Percentiles rank a stretch among this genome's conserved stretches.
Evolutionary conservation across 1,284 basidiomycete species (phyloP).

Genomic region (Irpex sp.): DNA sequence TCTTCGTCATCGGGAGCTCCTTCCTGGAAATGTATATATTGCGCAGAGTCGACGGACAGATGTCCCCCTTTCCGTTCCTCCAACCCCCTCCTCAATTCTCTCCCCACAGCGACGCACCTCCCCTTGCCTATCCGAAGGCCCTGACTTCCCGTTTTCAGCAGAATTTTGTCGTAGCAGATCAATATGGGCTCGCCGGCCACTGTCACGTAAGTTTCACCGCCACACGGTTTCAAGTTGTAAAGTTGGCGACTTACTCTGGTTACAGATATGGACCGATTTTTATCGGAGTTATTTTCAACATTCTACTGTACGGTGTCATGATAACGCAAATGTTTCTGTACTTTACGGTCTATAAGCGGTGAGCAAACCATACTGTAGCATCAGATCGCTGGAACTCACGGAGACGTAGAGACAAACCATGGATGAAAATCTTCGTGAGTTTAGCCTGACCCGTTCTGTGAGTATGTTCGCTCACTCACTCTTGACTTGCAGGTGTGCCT

Average conservation of each 20-base stretch:
- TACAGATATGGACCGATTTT: conserved; percentile 38
- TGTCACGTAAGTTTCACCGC: conserved; percentile 19
- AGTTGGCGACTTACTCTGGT: neutral
- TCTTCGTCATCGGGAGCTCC: too few relatives aligned
- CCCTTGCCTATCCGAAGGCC: neutral
- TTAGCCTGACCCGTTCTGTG: neutral
- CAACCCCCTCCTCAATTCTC: neutral
- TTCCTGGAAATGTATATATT: too few relatives aligned
- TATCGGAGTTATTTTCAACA: conserved; percentile 36
- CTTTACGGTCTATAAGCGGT: conserved; percentile 37
- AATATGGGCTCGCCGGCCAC: conserved; percentile 23
- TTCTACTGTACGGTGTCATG: conserved; percentile 37
- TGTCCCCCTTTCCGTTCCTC: neutral
- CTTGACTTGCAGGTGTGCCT: conserved; percentile 2
- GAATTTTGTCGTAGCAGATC: neutral
- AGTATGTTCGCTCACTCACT: conserved; percentile 25
- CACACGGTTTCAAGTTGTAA: neutral
- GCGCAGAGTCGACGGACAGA: neutral
- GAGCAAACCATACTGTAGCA: conserved; percentile 2
- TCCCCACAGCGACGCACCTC: neutral
- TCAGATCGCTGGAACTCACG: neutral
- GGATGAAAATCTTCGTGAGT: conserved; percentile 33
- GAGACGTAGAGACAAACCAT: conserved; percentile 25
- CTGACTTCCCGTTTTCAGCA: too few relatives aligned
- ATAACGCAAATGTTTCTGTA: conserved; percentile 41